Conservation (phyloP, 2,329 filamentous ascomycete species). For the Hypoxylon sp. region DNA sequence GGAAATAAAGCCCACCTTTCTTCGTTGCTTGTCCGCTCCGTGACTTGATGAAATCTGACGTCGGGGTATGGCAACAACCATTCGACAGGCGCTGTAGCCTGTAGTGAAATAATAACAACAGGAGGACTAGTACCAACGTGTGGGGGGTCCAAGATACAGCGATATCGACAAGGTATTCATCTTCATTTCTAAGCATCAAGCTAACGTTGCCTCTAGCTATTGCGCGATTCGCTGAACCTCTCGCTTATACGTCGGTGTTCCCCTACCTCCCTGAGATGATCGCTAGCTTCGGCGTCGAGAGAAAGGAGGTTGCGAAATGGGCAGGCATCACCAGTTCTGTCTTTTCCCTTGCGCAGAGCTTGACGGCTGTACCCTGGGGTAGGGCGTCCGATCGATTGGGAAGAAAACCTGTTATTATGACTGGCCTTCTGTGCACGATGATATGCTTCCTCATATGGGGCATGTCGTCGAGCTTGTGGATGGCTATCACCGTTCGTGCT, state of each 20-base stretch:
- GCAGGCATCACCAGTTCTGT: slow-evolving; percentile 76
- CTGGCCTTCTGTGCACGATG: slow-evolving; percentile 81
- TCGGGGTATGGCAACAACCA: slow-evolving; percentile 35
- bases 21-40: slow-evolving; percentile 14
- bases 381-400: slow-evolving; percentile 79
- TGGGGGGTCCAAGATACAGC: background rate
- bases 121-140: background rate
- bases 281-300: slow-evolving; percentile 74
- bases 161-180: slow-evolving; percentile 35
- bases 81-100: slow-evolving; percentile 25
- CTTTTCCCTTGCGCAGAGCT: slow-evolving; percentile 75
- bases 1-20: slow-evolving; percentile 7
- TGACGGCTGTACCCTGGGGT: slow-evolving; percentile 79
- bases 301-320: slow-evolving; percentile 79
- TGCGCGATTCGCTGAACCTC: slow-evolving; percentile 79
- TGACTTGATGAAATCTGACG: slow-evolving; percentile 40
- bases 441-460: slow-evolving; percentile 82
- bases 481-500: slow-evolving; percentile 80
- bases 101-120: slow-evolving; percentile 8
- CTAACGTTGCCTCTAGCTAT: slow-evolving; percentile 64
- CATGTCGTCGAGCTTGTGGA: slow-evolving; percentile 77
- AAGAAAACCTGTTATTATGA: slow-evolving; percentile 81
- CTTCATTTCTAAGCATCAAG: slow-evolving; percentile 33
- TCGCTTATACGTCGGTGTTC: slow-evolving; percentile 75
- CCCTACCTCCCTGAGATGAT: slow-evolving; percentile 84